Evolutionary conservation across 768 basidiomycete genomes (phyloP), one percentile per base, ranked within the genome.

Genomic region (Tulasnella sp.): DNA sequence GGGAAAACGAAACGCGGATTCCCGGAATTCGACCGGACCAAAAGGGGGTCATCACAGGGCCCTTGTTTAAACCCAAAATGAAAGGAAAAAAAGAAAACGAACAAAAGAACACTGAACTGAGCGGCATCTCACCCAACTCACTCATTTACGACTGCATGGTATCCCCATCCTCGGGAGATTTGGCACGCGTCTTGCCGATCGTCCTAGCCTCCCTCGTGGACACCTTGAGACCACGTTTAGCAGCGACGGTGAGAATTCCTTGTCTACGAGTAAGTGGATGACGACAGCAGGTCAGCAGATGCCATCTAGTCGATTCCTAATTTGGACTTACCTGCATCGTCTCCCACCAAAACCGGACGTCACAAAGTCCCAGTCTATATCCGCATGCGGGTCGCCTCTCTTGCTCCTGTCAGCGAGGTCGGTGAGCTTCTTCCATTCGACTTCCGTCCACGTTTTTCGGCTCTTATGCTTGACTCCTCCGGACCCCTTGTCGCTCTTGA

Each of bases 401-500:
- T 51, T 59, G 47, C 48, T 50, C 27, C 47, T 44, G 10, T 59
- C 58, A 17, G 58, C 58, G 29, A 59, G 42, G 42, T 59, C 58
- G 34, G 50, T 51, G 32, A 59, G 58, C 47, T 59, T 59, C 42
- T 59, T 59, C 58, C 58, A 59, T 38, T 59, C 58, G 27, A 51
- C 58, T n/a, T 59, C 58, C 3, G 58, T 59, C 58, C 58, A 59
- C 19, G 58, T 59, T 38, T 59, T 59, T 15, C 58, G 58, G 26
- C 48, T 50, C 47, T 59, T 59, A 30, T 59, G 58, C 42, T 59
- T 59, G 26, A 59, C 48, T 15, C 34, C 34, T 38, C 34, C n/a
- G n/a, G n/a, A n/a, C 2, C 43, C 45, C 42, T 59, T 56, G 24
- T 59, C 58, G 29, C 29, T 49, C 48, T 30, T 43, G 47, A 11